Conservation (phyloP, 108 stramenopile species). For the Pseudonitzschia pungens region DNA sequence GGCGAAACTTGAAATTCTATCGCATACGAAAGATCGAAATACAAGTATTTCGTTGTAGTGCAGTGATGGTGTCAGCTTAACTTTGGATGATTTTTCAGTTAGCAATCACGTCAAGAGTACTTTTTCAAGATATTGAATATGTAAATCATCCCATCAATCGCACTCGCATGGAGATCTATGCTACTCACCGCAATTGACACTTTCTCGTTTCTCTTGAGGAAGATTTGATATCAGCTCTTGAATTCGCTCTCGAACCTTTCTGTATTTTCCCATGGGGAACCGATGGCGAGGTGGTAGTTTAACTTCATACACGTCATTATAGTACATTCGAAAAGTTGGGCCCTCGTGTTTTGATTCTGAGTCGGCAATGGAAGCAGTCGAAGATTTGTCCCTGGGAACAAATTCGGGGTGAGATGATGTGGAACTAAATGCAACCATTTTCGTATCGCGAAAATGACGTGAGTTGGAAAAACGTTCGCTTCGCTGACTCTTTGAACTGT, state of each 20-base stretch:
- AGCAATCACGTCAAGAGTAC: not conserved
- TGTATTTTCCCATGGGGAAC: conserved; percentile 94
- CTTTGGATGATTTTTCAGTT: not conserved
- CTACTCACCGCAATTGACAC: conserved; percentile 47
- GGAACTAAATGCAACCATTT: not conserved
- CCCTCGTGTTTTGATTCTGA: not conserved
- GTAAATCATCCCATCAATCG: not conserved
- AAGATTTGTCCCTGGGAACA: too few species aligned
- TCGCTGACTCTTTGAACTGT: not conserved
- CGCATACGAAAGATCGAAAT: not conserved
- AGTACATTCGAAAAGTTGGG: conserved; percentile 62
- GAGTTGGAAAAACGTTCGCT: not conserved
- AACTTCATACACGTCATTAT: conserved; percentile 95
- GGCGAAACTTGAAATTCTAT: conserved; percentile 79
- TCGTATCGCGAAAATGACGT: not conserved
- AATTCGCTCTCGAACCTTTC: conserved; percentile 66
- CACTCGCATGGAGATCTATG: not conserved
- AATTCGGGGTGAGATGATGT: not conserved
- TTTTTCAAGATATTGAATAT: too few species aligned
- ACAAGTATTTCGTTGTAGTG: not conserved
- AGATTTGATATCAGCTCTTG: conserved; percentile 42
- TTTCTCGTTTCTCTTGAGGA: conserved; percentile 23
- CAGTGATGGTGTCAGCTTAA: not conserved
- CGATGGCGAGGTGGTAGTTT: conserved; percentile 80
- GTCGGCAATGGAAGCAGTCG: not conserved